A percentile compares a stretch with the other conserved stretches of the same genome.
These are phyloP conservation scores for Exophiala spinifera DNA, from an alignment of 2,329 filamentous ascomycete species.

Conservation along the genomic window DNA sequence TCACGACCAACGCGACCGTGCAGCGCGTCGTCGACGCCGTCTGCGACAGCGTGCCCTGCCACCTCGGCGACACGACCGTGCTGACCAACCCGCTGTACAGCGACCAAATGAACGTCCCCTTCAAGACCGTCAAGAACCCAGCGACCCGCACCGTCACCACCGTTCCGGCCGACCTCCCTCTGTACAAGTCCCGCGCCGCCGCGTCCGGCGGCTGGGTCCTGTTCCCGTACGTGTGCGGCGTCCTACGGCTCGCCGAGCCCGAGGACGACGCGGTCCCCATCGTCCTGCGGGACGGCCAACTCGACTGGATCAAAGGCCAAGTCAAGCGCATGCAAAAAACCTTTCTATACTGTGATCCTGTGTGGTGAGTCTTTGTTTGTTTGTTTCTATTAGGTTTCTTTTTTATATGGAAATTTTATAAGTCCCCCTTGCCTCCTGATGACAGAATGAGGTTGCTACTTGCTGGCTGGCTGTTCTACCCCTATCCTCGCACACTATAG, in stretches of 20 bases:
- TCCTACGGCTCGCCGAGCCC: constrained; percentile 26
- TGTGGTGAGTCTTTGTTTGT: constrained; percentile 15
- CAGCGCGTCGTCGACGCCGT: constrained; percentile 25
- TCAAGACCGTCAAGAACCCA: constrained; percentile 7
- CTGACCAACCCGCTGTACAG: constrained; percentile 23
- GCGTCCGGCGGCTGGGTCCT: constrained; percentile 28
- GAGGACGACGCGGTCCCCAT: constrained; percentile 25
- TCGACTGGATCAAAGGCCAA: constrained; percentile 28
- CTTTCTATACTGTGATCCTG: constrained; percentile 20
- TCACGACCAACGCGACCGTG: constrained; percentile 19
- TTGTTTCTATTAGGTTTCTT: too few relatives aligned
- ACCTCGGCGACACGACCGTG: constrained; percentile 25
- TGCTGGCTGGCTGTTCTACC: too few relatives aligned
- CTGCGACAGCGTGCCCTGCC: constrained; percentile 25
- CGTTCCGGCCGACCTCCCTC: constrained; percentile 9
- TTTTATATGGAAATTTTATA: too few relatives aligned
- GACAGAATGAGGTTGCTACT: too few relatives aligned
- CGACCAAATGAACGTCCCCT: constrained; percentile 20
- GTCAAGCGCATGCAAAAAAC: constrained; percentile 26
- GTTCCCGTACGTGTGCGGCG: constrained; percentile 21
- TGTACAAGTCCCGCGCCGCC: constrained; percentile 17
- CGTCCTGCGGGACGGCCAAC: constrained; percentile 24
- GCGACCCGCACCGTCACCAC: constrained; percentile 7
- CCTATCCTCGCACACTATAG: too few relatives aligned
- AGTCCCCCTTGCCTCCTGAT: too few relatives aligned